Evolutionary conservation across 371 early-diverging fungal species (phyloP).

Genomic region (Mortierella sp.): DNA sequence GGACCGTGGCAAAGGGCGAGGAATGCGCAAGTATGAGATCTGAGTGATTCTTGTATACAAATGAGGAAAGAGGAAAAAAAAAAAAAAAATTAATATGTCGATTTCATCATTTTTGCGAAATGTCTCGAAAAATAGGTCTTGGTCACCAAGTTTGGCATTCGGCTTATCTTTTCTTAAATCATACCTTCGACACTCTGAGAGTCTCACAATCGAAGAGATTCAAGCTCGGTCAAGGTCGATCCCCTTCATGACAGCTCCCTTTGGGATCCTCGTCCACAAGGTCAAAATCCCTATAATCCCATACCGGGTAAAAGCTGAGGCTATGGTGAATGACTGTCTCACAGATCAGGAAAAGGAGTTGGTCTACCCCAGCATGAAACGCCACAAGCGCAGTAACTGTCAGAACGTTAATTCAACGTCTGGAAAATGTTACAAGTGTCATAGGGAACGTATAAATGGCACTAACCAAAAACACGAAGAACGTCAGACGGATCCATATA

Average conservation of each 20-base stretch:
- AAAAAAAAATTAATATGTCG: too few relatives aligned
- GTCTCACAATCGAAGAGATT: slow-evolving; percentile 32
- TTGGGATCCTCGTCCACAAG: slow-evolving; percentile 24
- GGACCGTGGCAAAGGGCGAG: slow-evolving; percentile 17
- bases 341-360: slow-evolving; percentile 23
- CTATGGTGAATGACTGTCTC: slow-evolving; percentile 23
- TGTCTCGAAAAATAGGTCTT: slow-evolving; percentile 3
- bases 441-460: too few relatives aligned
- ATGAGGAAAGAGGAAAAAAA: too few relatives aligned
- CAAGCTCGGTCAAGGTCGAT: slow-evolving; percentile 36
- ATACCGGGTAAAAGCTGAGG: slow-evolving; percentile 27
- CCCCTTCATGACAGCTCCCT: slow-evolving; percentile 41
- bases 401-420: not conserved
- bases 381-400: not conserved
- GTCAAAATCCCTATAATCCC: slow-evolving; percentile 37
- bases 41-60: too few relatives aligned
- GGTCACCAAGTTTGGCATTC: slow-evolving; percentile 24
- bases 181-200: slow-evolving; percentile 24
- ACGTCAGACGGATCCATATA: slow-evolving; percentile 14
- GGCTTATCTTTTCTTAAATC: slow-evolving; percentile 25
- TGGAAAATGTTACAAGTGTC: too few relatives aligned
- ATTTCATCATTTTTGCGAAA: not conserved
- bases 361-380: slow-evolving; percentile 1
- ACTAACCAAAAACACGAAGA: not conserved
- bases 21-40: slow-evolving; percentile 45